Conservation (phyloP, 805 yeast genomes). For the Wickerhamiella occidentalis region DNA sequence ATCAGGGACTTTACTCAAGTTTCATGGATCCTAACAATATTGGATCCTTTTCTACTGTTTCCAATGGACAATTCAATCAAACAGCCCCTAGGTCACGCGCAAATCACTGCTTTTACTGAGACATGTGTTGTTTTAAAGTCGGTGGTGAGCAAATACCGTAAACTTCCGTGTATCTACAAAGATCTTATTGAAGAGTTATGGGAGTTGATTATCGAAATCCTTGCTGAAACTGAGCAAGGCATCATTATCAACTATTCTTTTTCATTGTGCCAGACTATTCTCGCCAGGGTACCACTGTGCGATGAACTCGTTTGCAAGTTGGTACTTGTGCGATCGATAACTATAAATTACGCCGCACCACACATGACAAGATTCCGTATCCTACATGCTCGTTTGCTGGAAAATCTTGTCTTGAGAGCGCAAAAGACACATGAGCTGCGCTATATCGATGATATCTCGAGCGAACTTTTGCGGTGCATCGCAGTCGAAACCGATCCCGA, state of each 20-base stretch:
- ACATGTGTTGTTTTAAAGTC: slow-evolving; percentile 1
- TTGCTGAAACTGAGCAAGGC: slow-evolving; percentile 9
- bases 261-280: slow-evolving; percentile 13
- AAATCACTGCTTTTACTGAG: slow-evolving; percentile 2
- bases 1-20: not conserved
- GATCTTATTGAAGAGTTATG: slow-evolving; percentile 14
- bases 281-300: slow-evolving; percentile 13
- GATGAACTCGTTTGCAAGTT: slow-evolving; percentile 17
- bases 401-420: slow-evolving; percentile 13
- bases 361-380: slow-evolving; percentile 13
- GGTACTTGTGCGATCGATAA: slow-evolving; percentile 14
- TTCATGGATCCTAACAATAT: slow-evolving; percentile 4
- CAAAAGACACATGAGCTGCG: not conserved
- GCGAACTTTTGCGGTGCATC: slow-evolving; percentile 13
- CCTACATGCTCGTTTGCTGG: slow-evolving; percentile 16
- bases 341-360: slow-evolving; percentile 10
- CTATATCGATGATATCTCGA: slow-evolving; percentile 10
- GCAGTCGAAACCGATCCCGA: slow-evolving; percentile 4
- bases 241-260: slow-evolving; percentile 14
- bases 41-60: slow-evolving; percentile 1
- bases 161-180: slow-evolving; percentile 8
- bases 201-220: slow-evolving; percentile 19
- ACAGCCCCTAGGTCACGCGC: slow-evolving; percentile 1
- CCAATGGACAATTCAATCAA: not conserved
- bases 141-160: not conserved